Base-by-base conservation (phyloP, 176 grass and related monocot genomes). In the Eremochloa ophiuroides region DNA sequence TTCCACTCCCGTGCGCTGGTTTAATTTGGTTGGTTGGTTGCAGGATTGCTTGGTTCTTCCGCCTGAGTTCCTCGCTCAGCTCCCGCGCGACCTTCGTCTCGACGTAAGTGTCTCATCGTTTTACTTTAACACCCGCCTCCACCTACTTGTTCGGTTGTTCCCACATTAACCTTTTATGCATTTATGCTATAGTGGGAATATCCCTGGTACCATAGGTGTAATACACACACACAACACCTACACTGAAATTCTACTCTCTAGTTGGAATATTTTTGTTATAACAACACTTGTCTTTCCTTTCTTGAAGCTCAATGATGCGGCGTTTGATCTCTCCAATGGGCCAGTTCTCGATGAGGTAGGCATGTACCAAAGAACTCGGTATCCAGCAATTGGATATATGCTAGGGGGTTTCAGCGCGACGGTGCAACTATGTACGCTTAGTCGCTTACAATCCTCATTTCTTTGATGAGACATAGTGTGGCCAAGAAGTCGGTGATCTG, bases 281-380 rank as follows among this genome's bases (percentile, higher is more conserved):
- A 60, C 60, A 17, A 3, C 8, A 20, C 38, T 43, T 35, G 22
- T 71, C 71, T 58, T 76, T 47, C 72, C 34, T 65, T 68, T 74
- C 4, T 12, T 88, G 59, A 87, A 98, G 95, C 86, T 95, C 66
- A 98, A 98, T 55, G 95, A 98, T 63, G 92, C 92, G 2, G 88
- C 92, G 55, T 98, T 98, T 84, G 95, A 93, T 91, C 89, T 98
- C 63, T 95, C 95, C 62, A 98, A 93, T 29, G 95, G 95, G 5
- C 88, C 86, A 31, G 88, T 98, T 74, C 80, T 95, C 59, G 88
- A 91, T 29, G 92, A 98, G 83, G 95, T 88, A 30, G 12, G 77
- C 76, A 33, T 8, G 80, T 73, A 65, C 17, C 58, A 2, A 29
- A 2, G 0, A 77, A 48, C 73, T 62, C 44, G 44, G 20, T 53